These are phyloP conservation scores for Russula brevipes DNA, from an alignment of 768 basidiomycete genomes.

Conservation along the genomic window DNA sequence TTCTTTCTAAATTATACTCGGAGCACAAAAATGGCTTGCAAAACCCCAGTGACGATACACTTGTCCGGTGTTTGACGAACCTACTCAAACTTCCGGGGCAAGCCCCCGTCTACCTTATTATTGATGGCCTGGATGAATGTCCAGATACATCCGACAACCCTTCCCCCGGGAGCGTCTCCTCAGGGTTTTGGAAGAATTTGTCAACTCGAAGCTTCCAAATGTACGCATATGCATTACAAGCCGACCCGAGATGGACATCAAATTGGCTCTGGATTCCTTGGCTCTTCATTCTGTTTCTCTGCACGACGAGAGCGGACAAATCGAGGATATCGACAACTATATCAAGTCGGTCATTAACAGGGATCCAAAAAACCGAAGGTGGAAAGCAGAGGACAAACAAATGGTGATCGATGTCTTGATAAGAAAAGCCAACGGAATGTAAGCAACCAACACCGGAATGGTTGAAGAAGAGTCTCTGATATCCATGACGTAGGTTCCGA, in stretches of 20 bases:
- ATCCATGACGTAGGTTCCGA: not conserved
- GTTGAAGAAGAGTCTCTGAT: not conserved
- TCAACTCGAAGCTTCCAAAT: too few species aligned
- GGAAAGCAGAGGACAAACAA: constrained; percentile 1
- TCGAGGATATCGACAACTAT: not conserved
- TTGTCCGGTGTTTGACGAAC: not conserved
- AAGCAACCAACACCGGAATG: too few species aligned
- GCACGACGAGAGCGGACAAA: constrained; percentile 7
- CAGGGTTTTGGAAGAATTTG: too few species aligned
- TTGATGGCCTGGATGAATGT: constrained; percentile 12
- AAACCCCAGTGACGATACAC: not conserved
- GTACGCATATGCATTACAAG: too few species aligned
- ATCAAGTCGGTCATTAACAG: not conserved
- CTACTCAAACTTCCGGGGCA: not conserved
- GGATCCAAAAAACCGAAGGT: not conserved
- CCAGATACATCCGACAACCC: constrained; percentile 4
- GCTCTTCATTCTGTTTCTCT: not conserved
- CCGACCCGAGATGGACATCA: constrained; percentile 9
- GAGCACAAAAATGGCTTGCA: not conserved
- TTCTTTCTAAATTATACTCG: not conserved
- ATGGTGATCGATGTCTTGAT: constrained; percentile 1
- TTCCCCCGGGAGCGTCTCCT: too few species aligned
- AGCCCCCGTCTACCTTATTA: not conserved
- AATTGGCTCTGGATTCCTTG: not conserved
- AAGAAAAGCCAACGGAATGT: constrained; percentile 7